Conservation (phyloP, 805 yeast genomes). For the Metschnikowia reukaufii region DNA sequence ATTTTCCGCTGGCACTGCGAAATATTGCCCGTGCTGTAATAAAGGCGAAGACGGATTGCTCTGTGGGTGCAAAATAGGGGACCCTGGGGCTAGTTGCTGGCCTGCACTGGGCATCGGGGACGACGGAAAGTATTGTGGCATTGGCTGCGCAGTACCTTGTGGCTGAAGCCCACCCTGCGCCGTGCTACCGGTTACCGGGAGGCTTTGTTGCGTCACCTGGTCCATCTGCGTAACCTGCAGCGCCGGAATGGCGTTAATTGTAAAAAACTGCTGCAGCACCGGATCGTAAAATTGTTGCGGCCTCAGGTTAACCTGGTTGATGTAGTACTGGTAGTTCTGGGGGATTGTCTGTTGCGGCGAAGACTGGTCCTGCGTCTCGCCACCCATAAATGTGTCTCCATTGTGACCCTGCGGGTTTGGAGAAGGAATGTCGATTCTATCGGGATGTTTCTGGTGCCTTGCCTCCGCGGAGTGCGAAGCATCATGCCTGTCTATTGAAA, state of each 20-base stretch:
- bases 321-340: conserved; percentile 23
- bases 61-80: conserved; percentile 12
- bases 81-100: conserved; percentile 9
- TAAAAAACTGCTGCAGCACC: conserved; percentile 43
- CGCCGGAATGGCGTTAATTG: conserved; percentile 37
- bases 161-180: background rate
- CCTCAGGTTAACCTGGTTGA: conserved; percentile 27
- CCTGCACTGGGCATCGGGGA: conserved; percentile 30
- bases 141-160: conserved; percentile 12
- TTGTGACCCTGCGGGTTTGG: conserved; percentile 1
- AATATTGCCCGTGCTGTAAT: conserved; percentile 12
- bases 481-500: conserved; percentile 3
- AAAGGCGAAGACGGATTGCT: conserved; percentile 9
- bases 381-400: conserved; percentile 4
- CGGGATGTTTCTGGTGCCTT: background rate
- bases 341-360: conserved; percentile 19
- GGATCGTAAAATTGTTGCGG: conserved; percentile 46
- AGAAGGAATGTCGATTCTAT: conserved; percentile 4
- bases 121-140: conserved; percentile 40
- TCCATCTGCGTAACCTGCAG: conserved; percentile 24
- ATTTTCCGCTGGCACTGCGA: conserved; percentile 8
- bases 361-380: conserved; percentile 7
- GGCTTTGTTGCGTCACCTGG: conserved; percentile 5
- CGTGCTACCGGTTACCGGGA: background rate
- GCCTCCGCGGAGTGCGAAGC: background rate